phyloP scores from a whole-genome alignment of 2,329 filamentous ascomycete species.

The Trichoderma asperellum region DNA sequence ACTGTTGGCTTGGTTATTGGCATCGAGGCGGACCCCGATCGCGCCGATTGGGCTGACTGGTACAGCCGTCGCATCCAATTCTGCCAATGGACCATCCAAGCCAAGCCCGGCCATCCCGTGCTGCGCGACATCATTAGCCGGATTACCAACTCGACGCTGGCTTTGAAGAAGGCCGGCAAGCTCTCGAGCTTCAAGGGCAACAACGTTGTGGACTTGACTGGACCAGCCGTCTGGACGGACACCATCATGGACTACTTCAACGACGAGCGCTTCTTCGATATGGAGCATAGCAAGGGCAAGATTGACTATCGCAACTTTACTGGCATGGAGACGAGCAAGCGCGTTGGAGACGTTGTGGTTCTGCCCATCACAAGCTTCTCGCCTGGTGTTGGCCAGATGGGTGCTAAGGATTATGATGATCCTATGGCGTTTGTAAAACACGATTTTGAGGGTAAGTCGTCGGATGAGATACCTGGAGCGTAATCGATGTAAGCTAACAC shows the following conservation, averaged over 20 bases:
- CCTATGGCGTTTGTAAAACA: constrained; percentile 98
- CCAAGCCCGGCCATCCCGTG: constrained; percentile 91
- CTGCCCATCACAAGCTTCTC: constrained; percentile 97
- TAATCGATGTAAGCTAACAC: neutral
- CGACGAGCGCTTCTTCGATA: constrained; percentile 84
- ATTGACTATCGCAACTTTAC: constrained; percentile 91
- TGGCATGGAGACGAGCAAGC: constrained; percentile 78
- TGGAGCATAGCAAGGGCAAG: constrained; percentile 68
- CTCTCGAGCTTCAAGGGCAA: constrained; percentile 65
- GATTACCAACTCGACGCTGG: constrained; percentile 81
- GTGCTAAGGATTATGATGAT: constrained; percentile 82
- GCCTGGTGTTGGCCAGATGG: constrained; percentile 92
- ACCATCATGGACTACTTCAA: constrained; percentile 92
- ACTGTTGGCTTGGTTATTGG: constrained; percentile 86
- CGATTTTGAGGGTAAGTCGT: constrained; percentile 79
- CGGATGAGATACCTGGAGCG: neutral
- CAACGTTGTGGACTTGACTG: constrained; percentile 90
- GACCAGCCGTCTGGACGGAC: constrained; percentile 94
- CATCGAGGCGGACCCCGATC: constrained; percentile 94
- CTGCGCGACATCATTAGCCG: constrained; percentile 84
- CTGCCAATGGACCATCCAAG: constrained; percentile 98
- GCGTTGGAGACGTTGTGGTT: constrained; percentile 90
- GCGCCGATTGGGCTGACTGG: constrained; percentile 91
- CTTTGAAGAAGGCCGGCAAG: constrained; percentile 68
- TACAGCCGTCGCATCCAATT: constrained; percentile 97